A percentile compares a stretch with the other conserved stretches of the same genome.
Evolutionary conservation across 2,329 filamentous ascomycete genomes (phyloP).

Genomic region (Parafenestella ontariensis): DNA sequence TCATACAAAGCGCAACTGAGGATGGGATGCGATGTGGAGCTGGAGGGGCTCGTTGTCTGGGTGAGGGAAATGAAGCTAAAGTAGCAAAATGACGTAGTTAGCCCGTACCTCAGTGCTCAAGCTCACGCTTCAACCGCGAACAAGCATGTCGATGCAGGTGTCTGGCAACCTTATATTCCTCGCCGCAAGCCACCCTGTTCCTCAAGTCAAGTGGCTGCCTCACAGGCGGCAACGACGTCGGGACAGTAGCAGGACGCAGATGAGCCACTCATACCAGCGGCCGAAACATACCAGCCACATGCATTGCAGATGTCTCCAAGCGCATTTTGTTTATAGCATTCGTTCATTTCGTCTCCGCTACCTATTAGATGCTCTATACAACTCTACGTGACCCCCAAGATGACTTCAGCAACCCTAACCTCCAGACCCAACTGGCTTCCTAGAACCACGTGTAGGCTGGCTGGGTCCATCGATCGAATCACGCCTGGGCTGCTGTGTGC

Average conservation of each 20-base stretch:
- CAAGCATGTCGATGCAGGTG: constrained; percentile 1
- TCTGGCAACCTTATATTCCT: constrained; percentile 5
- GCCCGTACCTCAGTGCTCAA: neutral
- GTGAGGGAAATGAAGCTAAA: constrained; percentile 1
- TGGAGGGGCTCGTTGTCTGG: constrained; percentile 9
- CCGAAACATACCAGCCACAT: too few relatives aligned
- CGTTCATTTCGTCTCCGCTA: neutral
- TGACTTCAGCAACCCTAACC: neutral
- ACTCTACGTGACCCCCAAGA: neutral
- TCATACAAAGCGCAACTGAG: constrained; percentile 5
- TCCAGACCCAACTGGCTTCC: neutral
- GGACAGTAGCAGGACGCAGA: neutral
- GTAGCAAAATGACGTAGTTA: constrained; percentile 11
- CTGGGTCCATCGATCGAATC: neutral
- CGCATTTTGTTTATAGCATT: neutral
- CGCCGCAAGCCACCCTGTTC: constrained; percentile 2
- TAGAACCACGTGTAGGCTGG: too few relatives aligned
- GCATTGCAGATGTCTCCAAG: neutral
- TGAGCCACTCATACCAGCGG: too few relatives aligned
- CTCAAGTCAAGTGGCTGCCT: constrained; percentile 7
- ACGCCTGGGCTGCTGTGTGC: neutral
- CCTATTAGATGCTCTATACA: neutral
- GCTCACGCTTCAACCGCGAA: neutral
- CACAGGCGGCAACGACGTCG: constrained; percentile 6
- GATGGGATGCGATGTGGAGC: neutral